phyloP scores from a whole-genome alignment of 805 yeast species.

The Kregervanrija pseudodelftensis region DNA sequence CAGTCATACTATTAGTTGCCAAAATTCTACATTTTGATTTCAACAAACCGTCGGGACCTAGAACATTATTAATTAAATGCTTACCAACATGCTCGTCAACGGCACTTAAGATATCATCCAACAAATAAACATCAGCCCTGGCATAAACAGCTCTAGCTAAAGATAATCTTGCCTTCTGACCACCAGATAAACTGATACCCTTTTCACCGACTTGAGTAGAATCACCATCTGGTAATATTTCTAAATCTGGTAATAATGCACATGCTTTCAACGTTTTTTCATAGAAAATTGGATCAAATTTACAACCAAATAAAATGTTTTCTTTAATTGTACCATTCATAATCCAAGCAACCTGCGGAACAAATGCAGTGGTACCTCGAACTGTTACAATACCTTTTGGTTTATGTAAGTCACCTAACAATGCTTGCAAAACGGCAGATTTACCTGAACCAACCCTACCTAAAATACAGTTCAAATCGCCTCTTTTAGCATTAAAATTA shows the following conservation, averaged over 20 bases:
- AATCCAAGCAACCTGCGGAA: conserved; percentile 86
- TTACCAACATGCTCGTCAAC: conserved; percentile 96
- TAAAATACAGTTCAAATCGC: conserved; percentile 51
- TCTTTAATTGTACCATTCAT: conserved; percentile 92
- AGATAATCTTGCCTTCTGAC: conserved; percentile 93
- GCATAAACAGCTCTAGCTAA: conserved; percentile 95
- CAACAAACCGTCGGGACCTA: conserved; percentile 40
- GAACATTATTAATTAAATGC: conserved; percentile 61
- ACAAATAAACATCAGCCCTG: conserved; percentile 81
- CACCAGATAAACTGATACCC: conserved; percentile 94
- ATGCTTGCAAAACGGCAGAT: conserved; percentile 46
- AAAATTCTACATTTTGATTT: conserved; percentile 46
- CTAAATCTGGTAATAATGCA: conserved; percentile 74
- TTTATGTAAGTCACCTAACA: conserved; percentile 45
- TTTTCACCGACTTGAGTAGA: conserved; percentile 92
- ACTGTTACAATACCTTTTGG: conserved; percentile 28
- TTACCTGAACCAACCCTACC: conserved; percentile 69
- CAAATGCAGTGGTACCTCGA: conserved; percentile 48
- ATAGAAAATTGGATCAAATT: conserved; percentile 75
- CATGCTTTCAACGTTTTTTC: conserved; percentile 79
- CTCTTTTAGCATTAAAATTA: conserved; percentile 43
- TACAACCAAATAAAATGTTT: conserved; percentile 85
- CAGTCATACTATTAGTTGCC: conserved; percentile 52
- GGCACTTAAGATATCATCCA: conserved; percentile 93
- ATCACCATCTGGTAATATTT: conserved; percentile 82